Evolutionary conservation across 2,329 filamentous ascomycete genomes (phyloP), one percentile per base, ranked within the genome.

Genomic region (Colletotrichum abscissum): DNA sequence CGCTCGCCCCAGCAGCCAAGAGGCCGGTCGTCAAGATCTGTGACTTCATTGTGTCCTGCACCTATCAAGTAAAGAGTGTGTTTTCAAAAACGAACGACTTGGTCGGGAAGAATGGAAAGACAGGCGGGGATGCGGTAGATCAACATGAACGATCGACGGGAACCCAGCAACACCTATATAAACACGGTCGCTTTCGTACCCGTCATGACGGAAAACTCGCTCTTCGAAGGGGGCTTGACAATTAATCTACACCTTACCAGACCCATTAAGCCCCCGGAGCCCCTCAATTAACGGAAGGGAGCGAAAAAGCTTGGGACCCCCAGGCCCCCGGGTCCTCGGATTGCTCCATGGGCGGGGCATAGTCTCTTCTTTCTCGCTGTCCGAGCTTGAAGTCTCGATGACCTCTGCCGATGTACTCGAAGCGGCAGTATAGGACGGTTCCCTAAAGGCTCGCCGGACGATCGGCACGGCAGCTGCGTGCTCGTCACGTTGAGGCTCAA

Each of bases 1-100:
- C 69, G 12, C 46, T 57, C 24, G 4, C 69, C 3, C 69, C 52
- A 14, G 33, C 69, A 22, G 28, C 69, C 30, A 72, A 49, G 33
- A 72, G 57, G 8, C 56, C 9, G 0, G 63, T 63, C 4, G 69
- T 5, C n/a, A 67, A 57, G 26, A 72, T 14, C 7, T 55, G 35
- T n/a, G 63, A 72, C 19, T 67, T 72, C 63, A 72, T 63, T n/a
- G 63, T 63, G 63, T 22, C 69, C 63, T 42, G 57, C 57, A 67
- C 57, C 14, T 42, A 7, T 42, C 38, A 42, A 42, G 38, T 3
- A 42, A 42, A 42, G 38, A 42, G 3, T 42, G 38, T 58, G n/a
- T 30, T 35, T 28, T 42, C 60, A 24, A 52, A 19, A 63, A 30
- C 14, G 28, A 33, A 64, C 3, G 57, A 67, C 54, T 16, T 16